phyloP scores from a whole-genome alignment of 2,329 filamentous ascomycete genomes.

The Escovopsis sp. region DNA sequence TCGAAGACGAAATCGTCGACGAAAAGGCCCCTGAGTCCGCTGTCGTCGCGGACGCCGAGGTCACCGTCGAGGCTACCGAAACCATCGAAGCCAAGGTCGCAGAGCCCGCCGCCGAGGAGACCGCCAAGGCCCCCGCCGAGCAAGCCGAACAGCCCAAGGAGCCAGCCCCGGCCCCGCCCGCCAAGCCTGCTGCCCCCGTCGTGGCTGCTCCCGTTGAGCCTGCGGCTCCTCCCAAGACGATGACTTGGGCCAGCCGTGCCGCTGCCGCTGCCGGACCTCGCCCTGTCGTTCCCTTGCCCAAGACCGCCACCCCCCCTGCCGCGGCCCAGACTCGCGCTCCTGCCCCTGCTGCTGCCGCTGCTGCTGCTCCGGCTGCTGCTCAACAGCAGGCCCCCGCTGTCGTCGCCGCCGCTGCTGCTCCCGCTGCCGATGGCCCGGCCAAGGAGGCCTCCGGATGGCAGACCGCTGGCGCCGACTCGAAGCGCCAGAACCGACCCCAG shows the following conservation, averaged over 20 bases:
- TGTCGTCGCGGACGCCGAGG: constrained; percentile 19
- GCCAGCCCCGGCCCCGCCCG: constrained; percentile 37
- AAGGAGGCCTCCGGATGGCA: constrained; percentile 59
- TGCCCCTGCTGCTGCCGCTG: constrained; percentile 26
- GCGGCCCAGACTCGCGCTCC: constrained; percentile 34
- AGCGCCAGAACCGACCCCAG: constrained; percentile 65
- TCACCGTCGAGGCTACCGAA: constrained; percentile 23
- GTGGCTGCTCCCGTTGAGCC: constrained; percentile 32
- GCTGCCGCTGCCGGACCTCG: constrained; percentile 42
- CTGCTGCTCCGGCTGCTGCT: constrained; percentile 24
- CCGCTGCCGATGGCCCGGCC: constrained; percentile 23
- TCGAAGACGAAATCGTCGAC: constrained; percentile 44
- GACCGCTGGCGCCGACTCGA: constrained; percentile 68
- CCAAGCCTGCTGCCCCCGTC: constrained; percentile 33
- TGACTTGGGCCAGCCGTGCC: constrained; percentile 60
- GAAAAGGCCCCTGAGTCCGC: constrained; percentile 58
- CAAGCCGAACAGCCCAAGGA: constrained; percentile 53
- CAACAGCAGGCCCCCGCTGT: constrained; percentile 17
- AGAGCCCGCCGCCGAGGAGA: constrained; percentile 31
- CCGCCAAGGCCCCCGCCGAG: constrained; percentile 35
- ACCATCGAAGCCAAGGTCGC: constrained; percentile 22
- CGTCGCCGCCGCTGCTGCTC: constrained; percentile 20
- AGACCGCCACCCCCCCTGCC: constrained; percentile 39
- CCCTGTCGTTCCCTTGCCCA: constrained; percentile 38
- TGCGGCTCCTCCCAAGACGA: constrained; percentile 37